Evolutionary conservation across 2,329 filamentous ascomycete species (phyloP).

Genomic region (Calonectria ilicicola): DNA sequence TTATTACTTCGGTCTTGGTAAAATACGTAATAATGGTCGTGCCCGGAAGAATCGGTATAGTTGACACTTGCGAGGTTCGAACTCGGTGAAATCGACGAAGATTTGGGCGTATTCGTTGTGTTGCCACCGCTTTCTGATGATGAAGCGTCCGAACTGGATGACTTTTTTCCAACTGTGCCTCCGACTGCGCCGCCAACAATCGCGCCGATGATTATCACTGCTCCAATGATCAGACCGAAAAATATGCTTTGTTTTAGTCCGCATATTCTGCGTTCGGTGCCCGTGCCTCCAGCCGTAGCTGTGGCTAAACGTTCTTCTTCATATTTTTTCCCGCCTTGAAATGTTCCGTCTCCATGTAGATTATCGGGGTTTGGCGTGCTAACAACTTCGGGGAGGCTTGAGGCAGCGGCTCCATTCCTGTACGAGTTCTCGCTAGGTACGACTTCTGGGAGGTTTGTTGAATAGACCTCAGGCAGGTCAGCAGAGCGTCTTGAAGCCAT

Average conservation of each 20-base stretch:
- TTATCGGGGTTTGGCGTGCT: background rate
- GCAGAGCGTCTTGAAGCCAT: slow-evolving; percentile 1
- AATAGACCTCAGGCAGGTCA: slow-evolving; percentile 1
- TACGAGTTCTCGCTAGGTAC: background rate
- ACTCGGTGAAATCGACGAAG: background rate
- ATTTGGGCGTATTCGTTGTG: background rate
- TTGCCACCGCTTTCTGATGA: background rate
- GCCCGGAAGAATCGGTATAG: background rate
- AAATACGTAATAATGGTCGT: background rate
- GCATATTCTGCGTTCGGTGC: background rate
- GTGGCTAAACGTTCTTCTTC: background rate
- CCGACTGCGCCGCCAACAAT: background rate
- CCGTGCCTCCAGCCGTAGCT: background rate
- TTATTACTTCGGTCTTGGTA: background rate
- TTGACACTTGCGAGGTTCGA: background rate
- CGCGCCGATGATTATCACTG: background rate
- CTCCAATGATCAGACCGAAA: background rate
- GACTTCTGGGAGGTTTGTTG: background rate
- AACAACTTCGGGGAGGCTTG: background rate
- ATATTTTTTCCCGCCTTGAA: background rate
- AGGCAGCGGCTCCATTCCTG: background rate
- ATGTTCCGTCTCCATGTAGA: background rate
- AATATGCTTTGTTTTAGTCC: background rate
- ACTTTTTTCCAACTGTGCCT: background rate
- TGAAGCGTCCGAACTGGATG: background rate